Conservation (phyloP, 2,329 filamentous ascomycete genomes). For the Botrytis sinoallii region DNA sequence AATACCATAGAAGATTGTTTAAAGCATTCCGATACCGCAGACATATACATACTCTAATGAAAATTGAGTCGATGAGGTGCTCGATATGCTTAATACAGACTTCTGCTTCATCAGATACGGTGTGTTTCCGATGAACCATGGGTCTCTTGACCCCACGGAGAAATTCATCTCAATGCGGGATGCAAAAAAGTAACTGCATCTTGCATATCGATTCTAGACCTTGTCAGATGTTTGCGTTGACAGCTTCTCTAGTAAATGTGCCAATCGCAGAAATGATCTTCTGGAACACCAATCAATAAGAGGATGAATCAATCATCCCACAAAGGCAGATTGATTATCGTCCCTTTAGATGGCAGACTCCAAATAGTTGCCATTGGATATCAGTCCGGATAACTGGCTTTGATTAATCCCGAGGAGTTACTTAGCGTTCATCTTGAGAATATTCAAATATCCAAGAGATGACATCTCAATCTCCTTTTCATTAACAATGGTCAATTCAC, state of each 20-base stretch:
- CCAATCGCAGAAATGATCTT: not conserved
- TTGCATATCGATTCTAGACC: conserved; percentile 4
- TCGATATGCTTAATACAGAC: not conserved
- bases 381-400: not conserved
- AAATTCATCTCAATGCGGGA: not conserved
- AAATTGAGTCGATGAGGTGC: not conserved
- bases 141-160: not conserved
- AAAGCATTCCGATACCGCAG: conserved; percentile 10
- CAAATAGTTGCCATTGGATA: not conserved
- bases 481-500: not conserved
- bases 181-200: not conserved
- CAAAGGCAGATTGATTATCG: not conserved
- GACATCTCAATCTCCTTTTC: not conserved
- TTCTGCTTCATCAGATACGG: conserved; percentile 1
- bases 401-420: not conserved
- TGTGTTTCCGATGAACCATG: not conserved
- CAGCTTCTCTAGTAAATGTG: not conserved
- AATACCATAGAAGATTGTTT: not conserved
- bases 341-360: not conserved
- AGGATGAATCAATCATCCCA: not conserved
- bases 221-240: not conserved
- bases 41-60: not conserved
- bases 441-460: not conserved
- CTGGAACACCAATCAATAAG: not conserved
- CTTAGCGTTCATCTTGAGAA: not conserved